Base-by-base conservation (phyloP, 768 basidiomycete genomes). In the Macrolepiota dolichaula region DNA sequence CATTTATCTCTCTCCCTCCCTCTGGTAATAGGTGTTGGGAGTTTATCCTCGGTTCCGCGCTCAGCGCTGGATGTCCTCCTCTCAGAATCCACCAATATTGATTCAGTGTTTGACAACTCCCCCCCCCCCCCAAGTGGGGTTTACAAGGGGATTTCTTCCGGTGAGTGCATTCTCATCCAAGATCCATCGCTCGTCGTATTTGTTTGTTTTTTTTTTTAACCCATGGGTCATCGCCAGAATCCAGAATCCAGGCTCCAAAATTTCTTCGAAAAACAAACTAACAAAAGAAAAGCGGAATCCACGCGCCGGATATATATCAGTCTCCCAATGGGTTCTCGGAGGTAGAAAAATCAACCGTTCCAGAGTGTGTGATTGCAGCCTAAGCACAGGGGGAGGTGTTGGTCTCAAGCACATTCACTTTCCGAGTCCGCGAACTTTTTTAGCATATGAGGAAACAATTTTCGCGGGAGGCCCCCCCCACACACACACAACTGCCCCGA, bases 1-100 rank as follows among this genome's bases (percentile, higher is more conserved):
- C n/a, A n/a, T n/a, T n/a, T n/a, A n/a, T n/a, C n/a, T n/a, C n/a
- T n/a, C n/a, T n/a, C n/a, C n/a, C n/a, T n/a, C 7, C 15, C 13
- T 15, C 40, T 42, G 13, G n/a, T 42, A 42, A 5, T 42, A 12
- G 40, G 15, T 42, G 40, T 15, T 42, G 40, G 40, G 40, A 19
- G n/a, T 32, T 47, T 35, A n/a, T 49, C 57, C 57, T 58, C 57
- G 35, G 57, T 44, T 6, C 40, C 54, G 54, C 38, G 40, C 24
- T 17, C 15, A 25, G 44, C 38, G 19, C 29, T 7, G 29, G 29
- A 32, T 32, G 29, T 44, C 17, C 54, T 42, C 44, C 22, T n/a
- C 22, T 9, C 11, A 27, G 40, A 42, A 25, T 42, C 22, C 52
- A 38, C 52, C 36, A 22, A 54, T n/a, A n/a, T 38, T 24, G 35